phyloP scores from a whole-genome alignment of 2,329 filamentous ascomycete species.

The Colletotrichum sp. region DNA sequence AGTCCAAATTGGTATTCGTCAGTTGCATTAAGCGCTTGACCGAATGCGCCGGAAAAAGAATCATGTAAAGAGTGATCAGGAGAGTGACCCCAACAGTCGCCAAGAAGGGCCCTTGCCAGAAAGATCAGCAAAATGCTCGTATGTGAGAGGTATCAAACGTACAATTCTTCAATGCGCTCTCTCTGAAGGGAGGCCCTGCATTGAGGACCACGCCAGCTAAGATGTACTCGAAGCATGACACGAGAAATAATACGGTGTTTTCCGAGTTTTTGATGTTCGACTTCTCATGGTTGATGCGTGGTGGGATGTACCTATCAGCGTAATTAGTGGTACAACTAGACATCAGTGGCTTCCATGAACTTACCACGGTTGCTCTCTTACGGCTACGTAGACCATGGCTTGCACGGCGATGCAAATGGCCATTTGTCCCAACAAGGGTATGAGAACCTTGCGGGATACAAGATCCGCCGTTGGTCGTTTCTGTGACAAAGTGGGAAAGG shows the following conservation, averaged over 20 bases:
- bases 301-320: conserved; percentile 72
- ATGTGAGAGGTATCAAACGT: conserved; percentile 36
- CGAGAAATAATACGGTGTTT: conserved; percentile 88
- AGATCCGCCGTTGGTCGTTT: conserved; percentile 93
- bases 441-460: conserved; percentile 90
- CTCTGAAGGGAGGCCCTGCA: conserved; percentile 89
- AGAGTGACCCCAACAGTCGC: conserved; percentile 74
- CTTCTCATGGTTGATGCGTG: conserved; percentile 76
- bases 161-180: conserved; percentile 81
- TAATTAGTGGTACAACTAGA: conserved; percentile 18
- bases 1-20: conserved; percentile 74
- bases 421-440: conserved; percentile 89
- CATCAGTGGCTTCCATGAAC: conserved; percentile 18
- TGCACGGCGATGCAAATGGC: conserved; percentile 80
- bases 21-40: conserved; percentile 82
- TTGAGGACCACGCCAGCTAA: conserved; percentile 87
- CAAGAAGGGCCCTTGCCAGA: conserved; percentile 77
- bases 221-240: conserved; percentile 95
- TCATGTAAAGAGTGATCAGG: conserved; percentile 77
- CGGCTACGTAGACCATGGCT: conserved; percentile 72
- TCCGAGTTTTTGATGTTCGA: conserved; percentile 91
- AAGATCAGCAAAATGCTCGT: conserved; percentile 9
- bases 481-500: conserved; percentile 75
- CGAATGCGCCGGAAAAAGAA: conserved; percentile 74
- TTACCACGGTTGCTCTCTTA: conserved; percentile 81